Evolutionary conservation across 495 filamentous ascomycete genomes (phyloP), one percentile per base, ranked within the genome.

Genomic region (Poronia punctata): DNA sequence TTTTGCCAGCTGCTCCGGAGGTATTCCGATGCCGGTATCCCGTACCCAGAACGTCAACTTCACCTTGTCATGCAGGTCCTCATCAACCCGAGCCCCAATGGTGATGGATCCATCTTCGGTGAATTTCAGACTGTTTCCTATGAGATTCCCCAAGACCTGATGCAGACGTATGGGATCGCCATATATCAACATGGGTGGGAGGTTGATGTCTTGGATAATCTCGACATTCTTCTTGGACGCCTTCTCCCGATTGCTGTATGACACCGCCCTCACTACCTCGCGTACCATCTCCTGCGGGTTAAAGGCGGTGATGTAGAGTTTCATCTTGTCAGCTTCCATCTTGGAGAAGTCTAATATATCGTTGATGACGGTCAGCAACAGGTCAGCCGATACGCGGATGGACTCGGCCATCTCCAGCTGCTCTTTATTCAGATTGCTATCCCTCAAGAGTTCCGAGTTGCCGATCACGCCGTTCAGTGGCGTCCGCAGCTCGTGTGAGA

Each of bases 311-410:
- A 83, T 82, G 40, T 85, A 90, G 7, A 94, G 80, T 59, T 87
- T 86, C 85, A 95, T 92, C 67, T 94, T 95, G 52, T 89, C 88
- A 11, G 88, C 88, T 59, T 95, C 88, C 55, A 95, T 78, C 55
- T 92, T 88, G 21, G 86, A 92, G 56, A 92, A 95, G 59, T 95
- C 88, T 1, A 95, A 68, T 16, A 95, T 89, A 50, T 95, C 88
- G 54, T 95, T 95, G 68, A 95, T 95, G 39, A 95, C 82, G 1
- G 84, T 88, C n/a, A 95, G 72, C 6, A 95, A 67, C 6, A 90
- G 82, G 55, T 95, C 86, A 4, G 88, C 88, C 44, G 88, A 95
- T 15, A 95, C 81, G 3, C 86, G 73, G 49, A 95, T 94, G 6
- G 84, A 89, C 56, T 95, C 86, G n/a, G 88, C 84, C 68, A 88